Percentiles rank a stretch among this genome's conserved stretches.
These are phyloP conservation scores for Firmiana major DNA, from an alignment of 345 rosid species.

Conservation along the genomic window DNA sequence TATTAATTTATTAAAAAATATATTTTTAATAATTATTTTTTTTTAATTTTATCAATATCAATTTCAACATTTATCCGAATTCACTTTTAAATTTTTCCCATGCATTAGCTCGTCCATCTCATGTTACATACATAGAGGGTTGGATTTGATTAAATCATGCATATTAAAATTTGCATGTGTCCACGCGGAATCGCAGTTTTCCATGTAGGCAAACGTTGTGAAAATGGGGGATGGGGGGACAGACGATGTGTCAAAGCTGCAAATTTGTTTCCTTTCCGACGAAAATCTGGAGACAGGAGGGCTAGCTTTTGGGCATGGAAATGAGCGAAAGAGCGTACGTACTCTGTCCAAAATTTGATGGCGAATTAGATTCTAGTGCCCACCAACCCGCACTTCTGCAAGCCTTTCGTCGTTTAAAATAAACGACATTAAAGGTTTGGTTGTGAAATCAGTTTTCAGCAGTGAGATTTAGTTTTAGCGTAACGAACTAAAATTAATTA, in stretches of 20 bases:
- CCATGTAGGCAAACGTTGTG: neutral
- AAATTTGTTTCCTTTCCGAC: constrained; percentile 21
- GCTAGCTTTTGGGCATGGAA: constrained; percentile 30
- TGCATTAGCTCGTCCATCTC: too few relatives aligned
- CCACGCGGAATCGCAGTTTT: neutral
- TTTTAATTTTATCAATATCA: too few relatives aligned
- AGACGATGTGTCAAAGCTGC: constrained; percentile 27
- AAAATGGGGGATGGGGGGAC: neutral
- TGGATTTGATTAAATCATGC: too few relatives aligned
- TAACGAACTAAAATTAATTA: too few relatives aligned
- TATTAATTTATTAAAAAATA: too few relatives aligned
- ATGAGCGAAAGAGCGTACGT: constrained; percentile 20
- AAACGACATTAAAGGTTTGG: too few relatives aligned
- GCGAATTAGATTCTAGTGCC: constrained; percentile 44
- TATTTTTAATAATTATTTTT: too few relatives aligned
- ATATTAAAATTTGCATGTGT: neutral
- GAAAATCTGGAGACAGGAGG: constrained; percentile 15
- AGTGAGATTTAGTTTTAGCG: too few relatives aligned
- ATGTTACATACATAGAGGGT: too few relatives aligned
- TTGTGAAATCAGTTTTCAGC: too few relatives aligned
- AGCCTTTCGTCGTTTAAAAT: neutral
- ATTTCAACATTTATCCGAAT: too few relatives aligned
- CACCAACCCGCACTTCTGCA: constrained; percentile 8
- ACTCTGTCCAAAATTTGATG: neutral
- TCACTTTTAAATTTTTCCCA: too few relatives aligned